Evolutionary conservation across 2,329 filamentous ascomycete genomes (phyloP), one percentile per base, ranked within the genome.

Genomic region (Neofusicoccum ribis): DNA sequence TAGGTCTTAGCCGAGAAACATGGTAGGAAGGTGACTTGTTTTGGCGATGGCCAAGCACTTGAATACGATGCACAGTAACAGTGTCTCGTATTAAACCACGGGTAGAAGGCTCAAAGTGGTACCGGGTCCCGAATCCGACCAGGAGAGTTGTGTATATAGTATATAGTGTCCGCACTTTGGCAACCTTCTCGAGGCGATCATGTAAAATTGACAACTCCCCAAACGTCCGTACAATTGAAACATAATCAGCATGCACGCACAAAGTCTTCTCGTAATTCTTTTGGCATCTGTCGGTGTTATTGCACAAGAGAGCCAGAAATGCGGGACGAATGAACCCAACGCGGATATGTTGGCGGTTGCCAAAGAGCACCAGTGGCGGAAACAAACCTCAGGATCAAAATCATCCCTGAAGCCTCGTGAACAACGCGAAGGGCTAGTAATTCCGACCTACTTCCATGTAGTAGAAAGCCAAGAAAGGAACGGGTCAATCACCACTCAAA

Each of bases 371-470:
- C 47, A 50, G 15, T n/a, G 11, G 23, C 47, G 47, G 23, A 11
- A 11, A 5, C 27, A 31, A 31, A 31, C 27, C 5, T 31, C 27
- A 31, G 6, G 5, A 31, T 7, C 27, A 31, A 3, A 34, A 23
- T 14, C 14, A 14, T 5, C 7, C 23, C 3, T 50, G 5, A 31
- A n/a, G 1, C 12, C 47, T n/a, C 47, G 47, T 34, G 23, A 34
- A 23, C 47, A 50, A 34, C 27, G 23, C 23, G 47, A 50, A 14
- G 47, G 23, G 3, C 15, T 50, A n/a, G 27, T n/a, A 5, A 50
- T 82, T 31, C 72, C 79, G 31, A 72, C 77, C 41, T 78, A 81
- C 70, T 80, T 82, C 70, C 81, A 83, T 70, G 76, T 83, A 64
- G 73, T 82, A 50, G 76, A 77, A 47, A 79, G 72, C 23, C 67